Base-by-base conservation (phyloP, 2,329 filamentous ascomycete species). In the Thelonectria rubi region DNA sequence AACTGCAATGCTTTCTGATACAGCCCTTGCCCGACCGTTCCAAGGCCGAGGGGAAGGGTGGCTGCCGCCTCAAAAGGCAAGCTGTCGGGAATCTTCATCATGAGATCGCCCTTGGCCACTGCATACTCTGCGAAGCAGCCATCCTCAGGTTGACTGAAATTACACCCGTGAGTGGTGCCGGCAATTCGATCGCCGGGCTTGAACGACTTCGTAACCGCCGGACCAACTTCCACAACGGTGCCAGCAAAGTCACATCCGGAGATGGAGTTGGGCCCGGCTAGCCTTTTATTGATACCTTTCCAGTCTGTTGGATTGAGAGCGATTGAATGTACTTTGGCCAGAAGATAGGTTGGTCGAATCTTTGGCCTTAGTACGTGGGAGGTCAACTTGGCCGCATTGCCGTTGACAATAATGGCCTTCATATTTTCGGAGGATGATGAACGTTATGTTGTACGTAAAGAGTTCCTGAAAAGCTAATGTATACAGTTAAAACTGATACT, bases 231-330 rank as follows among this genome's bases (percentile, higher is more conserved):
- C 34, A 81, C 77, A 1, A 85, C 77, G 11, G 79, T 68, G n/a
- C 83, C 82, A 30, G 79, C 77, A 54, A 79, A 84, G 65, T 84
- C 82, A 52, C 77, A 80, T 12, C 81, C 81, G 32, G 76, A 57
- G 24, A 69, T 60, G 3, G 60, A 77, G 78, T n/a, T 70, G 78
- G 34, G n/a, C 7, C 18, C 30, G 9, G 15, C 39, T 42, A 3
- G 39, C n/a, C n/a, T 12, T 18, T 32, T 18, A 18, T 73, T 54
- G 51, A 76, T 65, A 43, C 53, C 63, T 63, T 76, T 75, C 68
- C 68, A 75, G 53, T 76, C 74, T 1, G 71, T 70, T 0, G 72
- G 75, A 51, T 76, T 75, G 45, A 76, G 46, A n/a, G 63, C 39
- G n/a, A 42, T 42, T 18, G 39, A 42, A n/a, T 42, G 39, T n/a